Percentiles rank a stretch among this genome's conserved stretches.
Conservation (phyloP, 495 filamentous ascomycete species). For the Astrocystis sublimbata region DNA sequence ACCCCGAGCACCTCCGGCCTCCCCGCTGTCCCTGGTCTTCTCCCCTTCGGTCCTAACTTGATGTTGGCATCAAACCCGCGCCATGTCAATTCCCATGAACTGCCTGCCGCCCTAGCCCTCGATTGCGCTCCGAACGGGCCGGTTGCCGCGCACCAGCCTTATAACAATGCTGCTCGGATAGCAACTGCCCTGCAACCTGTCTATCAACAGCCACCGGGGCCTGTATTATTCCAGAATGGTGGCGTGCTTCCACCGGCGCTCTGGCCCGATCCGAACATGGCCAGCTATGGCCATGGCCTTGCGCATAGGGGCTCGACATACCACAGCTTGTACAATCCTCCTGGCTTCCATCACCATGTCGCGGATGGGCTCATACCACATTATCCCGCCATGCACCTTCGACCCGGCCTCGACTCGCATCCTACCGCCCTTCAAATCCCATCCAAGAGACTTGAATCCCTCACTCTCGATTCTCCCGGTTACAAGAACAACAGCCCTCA, state of each 20-base stretch:
- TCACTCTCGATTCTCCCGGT: constrained; percentile 36
- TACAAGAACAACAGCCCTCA: constrained; percentile 16
- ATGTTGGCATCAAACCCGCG: constrained; percentile 18
- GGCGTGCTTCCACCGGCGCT: constrained; percentile 69
- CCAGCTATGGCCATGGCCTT: constrained; percentile 31
- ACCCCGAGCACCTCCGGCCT: too few species aligned
- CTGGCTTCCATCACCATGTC: constrained; percentile 25
- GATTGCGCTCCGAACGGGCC: constrained; percentile 25
- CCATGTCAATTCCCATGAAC: constrained; percentile 24
- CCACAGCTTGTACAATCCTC: constrained; percentile 18
- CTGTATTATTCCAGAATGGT: constrained; percentile 71
- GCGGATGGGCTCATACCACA: constrained; percentile 25
- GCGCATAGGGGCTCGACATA: constrained; percentile 20
- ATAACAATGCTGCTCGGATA: constrained; percentile 51
- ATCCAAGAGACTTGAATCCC: constrained; percentile 39
- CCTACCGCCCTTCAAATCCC: constrained; percentile 28
- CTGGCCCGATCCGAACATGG: constrained; percentile 73
- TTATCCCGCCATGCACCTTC: constrained; percentile 24
- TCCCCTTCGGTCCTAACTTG: constrained; percentile 18
- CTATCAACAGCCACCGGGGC: constrained; percentile 68
- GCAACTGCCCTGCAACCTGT: constrained; percentile 71
- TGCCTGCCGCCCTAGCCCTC: constrained; percentile 21
- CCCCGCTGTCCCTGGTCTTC: constrained; percentile 14
- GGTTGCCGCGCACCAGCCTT: constrained; percentile 32
- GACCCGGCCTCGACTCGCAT: constrained; percentile 23